A percentile compares a stretch with the other conserved stretches of the same genome.
These are phyloP conservation scores for Barnettozyma wickerhamii DNA, from an alignment of 805 yeast species.

Conservation along the genomic window DNA sequence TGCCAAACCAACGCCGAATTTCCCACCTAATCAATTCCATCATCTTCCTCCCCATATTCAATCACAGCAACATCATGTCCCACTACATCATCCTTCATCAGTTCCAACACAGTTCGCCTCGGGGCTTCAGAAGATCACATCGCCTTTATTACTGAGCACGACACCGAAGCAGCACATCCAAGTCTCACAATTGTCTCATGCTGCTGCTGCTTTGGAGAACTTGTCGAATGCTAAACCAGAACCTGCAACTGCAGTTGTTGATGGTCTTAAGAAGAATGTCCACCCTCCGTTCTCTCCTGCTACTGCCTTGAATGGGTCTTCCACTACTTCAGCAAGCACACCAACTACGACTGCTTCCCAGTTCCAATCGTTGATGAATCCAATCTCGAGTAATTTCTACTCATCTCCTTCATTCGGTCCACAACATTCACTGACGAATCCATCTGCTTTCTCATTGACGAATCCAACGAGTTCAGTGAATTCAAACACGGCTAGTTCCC, in stretches of 20 bases:
- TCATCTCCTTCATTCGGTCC: constrained; percentile 46
- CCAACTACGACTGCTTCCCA: constrained; percentile 8
- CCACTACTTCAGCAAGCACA: too few species aligned
- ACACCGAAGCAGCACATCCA: constrained; percentile 29
- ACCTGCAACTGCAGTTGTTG: constrained; percentile 5
- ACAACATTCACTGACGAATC: constrained; percentile 29
- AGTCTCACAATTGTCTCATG: constrained; percentile 29
- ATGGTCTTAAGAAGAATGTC: constrained; percentile 1
- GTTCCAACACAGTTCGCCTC: constrained; percentile 71
- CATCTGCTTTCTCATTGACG: constrained; percentile 23
- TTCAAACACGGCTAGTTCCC: background rate
- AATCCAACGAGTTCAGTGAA: constrained; percentile 4
- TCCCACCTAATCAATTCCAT: constrained; percentile 18
- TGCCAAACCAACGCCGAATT: constrained; percentile 16
- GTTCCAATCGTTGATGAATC: constrained; percentile 20
- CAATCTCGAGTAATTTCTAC: constrained; percentile 19
- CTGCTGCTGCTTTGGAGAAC: constrained; percentile 27
- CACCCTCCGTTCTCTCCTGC: constrained; percentile 24
- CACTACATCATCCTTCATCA: constrained; percentile 52
- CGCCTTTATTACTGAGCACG: constrained; percentile 58
- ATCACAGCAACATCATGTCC: constrained; percentile 23
- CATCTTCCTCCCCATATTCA: constrained; percentile 29
- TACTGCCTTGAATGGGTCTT: constrained; percentile 17
- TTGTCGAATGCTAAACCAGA: constrained; percentile 16
- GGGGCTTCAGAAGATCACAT: constrained; percentile 56